Base-by-base conservation (phyloP, 176 grass and related monocot genomes). In the Lolium multiflorum region DNA sequence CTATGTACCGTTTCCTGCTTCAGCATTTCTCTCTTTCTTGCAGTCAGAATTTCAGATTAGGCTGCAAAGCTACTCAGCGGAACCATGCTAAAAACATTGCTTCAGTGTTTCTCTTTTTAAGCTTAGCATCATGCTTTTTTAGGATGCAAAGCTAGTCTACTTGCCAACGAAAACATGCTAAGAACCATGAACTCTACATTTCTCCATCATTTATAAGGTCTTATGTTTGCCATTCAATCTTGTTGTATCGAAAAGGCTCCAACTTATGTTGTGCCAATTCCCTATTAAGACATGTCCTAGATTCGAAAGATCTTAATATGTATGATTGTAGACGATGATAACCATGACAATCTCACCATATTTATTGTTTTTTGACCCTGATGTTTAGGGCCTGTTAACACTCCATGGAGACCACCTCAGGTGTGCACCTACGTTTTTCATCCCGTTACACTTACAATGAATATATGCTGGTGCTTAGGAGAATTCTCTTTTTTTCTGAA, bases 321-420 rank as follows among this genome's bases (percentile, higher is more conserved):
- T 74, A 80, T 81, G 20, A 55, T 73, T 11, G 47, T 65, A 35
- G 18, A 68, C 52, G 12, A 52, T 5, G 5, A 76, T 70, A 64
- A 14, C 18, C 51, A 76, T 12, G 70, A 56, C 37, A 64, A 54
- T 82, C 87, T 82, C 28, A 89, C 47, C 41, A 13, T n/a, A 86
- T 43, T 25, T 7, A 47, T 35, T 10, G 9, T 89, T 81, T 91
- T 87, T 76, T 87, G 54, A 54, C 74, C 31, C 15, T 11, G 31
- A 74, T 89, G 28, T 87, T 90, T 68, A 95, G 94, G 94, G 3
- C 41, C 86, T 80, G 71, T 81, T 81, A 96, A 88, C 85, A 87
- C 58, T 79, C 74, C 87, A 88, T 96, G 94, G 97, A 94, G 88
- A 78, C 67, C 73, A 50, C 71, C 93, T 86, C 92, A 96, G 93